Evolutionary conservation across 23 red algal species (phyloP).

Genomic region (Gracilaria gracilis): DNA sequence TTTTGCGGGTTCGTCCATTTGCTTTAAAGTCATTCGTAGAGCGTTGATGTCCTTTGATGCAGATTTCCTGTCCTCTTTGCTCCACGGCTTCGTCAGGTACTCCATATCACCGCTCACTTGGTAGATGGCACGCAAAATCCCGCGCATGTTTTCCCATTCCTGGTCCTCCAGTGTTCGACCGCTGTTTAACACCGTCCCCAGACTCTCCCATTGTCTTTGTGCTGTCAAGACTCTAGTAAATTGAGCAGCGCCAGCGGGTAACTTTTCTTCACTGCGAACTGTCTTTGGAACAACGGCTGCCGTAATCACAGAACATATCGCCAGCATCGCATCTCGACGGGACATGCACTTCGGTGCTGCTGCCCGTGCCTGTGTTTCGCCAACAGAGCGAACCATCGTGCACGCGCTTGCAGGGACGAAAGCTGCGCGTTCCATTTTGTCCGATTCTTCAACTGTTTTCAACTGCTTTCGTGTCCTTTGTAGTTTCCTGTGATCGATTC

Average conservation of each 20-base stretch:
- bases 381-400: not conserved
- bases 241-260: constrained; percentile 59
- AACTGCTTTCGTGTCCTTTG: not conserved
- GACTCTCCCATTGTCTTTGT: constrained; percentile 54
- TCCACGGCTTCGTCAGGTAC: constrained; percentile 45
- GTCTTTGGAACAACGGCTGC: not conserved
- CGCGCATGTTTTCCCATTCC: constrained; percentile 60
- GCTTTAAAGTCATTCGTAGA: constrained; percentile 52
- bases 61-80: not conserved
- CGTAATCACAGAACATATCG: not conserved
- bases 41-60: constrained; percentile 14
- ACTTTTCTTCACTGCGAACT: not conserved
- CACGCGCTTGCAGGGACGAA: not conserved
- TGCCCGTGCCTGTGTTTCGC: not conserved
- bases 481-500: too few relatives aligned
- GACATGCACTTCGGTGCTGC: not conserved
- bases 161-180: constrained; percentile 36
- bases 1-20: constrained; percentile 57
- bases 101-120: constrained; percentile 70
- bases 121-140: constrained; percentile 57
- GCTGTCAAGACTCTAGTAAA: constrained; percentile 55
- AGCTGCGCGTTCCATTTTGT: not conserved
- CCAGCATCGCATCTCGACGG: not conserved
- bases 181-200: constrained; percentile 16
- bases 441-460: not conserved